phyloP scores from a whole-genome alignment of 2,329 filamentous ascomycete species.

The Aureobasidium subglaciale region DNA sequence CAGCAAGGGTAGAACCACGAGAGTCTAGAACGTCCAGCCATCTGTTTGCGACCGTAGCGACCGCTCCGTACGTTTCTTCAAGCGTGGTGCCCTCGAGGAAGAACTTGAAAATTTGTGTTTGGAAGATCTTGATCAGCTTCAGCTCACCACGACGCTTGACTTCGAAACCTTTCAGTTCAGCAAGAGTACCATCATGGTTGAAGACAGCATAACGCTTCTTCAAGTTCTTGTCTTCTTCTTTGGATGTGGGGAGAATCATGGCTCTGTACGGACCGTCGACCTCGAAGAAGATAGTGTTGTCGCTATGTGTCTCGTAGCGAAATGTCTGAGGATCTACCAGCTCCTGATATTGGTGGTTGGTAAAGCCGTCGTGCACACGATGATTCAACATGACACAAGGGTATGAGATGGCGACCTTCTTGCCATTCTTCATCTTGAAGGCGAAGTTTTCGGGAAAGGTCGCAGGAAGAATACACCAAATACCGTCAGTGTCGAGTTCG shows the following conservation, averaged over 20 bases:
- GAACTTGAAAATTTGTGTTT: constrained; percentile 99
- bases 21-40: constrained; percentile 94
- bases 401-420: constrained; percentile 94
- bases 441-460: constrained; percentile 95
- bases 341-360: constrained; percentile 95
- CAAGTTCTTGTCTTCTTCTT: constrained; percentile 98
- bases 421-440: constrained; percentile 91
- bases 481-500: constrained; percentile 95
- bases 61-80: constrained; percentile 79
- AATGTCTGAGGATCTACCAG: constrained; percentile 71
- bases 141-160: constrained; percentile 95
- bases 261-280: constrained; percentile 96
- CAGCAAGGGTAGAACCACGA: constrained; percentile 80
- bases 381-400: constrained; percentile 99
- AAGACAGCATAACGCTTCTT: constrained; percentile 99
- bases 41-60: constrained; percentile 88
- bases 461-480: constrained; percentile 97
- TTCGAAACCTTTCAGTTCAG: constrained; percentile 95
- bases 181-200: constrained; percentile 92
- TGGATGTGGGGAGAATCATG: constrained; percentile 95
- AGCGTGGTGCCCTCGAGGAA: constrained; percentile 88
- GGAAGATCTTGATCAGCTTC: constrained; percentile 99
- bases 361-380: constrained; percentile 87
- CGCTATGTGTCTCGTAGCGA: constrained; percentile 93
- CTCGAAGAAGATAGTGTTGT: constrained; percentile 99